These are phyloP conservation scores for Proliferodiscus dingleyae DNA, from an alignment of 2,329 filamentous ascomycete species.

Conservation along the genomic window DNA sequence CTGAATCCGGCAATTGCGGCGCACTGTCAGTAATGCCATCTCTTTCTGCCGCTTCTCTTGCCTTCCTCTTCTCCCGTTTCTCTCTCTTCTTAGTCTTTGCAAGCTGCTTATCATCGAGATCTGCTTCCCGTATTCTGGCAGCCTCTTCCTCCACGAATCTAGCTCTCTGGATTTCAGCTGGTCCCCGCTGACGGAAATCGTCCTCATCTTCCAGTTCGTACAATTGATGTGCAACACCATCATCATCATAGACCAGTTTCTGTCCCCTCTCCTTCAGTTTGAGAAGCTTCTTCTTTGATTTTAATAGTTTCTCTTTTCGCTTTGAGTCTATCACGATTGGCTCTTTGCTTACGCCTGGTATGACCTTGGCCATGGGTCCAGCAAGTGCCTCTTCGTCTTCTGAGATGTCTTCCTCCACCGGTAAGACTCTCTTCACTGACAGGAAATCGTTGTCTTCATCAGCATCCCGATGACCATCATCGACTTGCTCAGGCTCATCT, in stretches of 20 bases:
- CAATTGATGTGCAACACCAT: conserved; percentile 76
- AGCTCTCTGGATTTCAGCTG: conserved; percentile 69
- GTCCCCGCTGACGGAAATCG: conserved; percentile 69
- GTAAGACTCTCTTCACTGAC: conserved; percentile 81
- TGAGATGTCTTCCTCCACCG: conserved; percentile 52
- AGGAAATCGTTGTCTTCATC: conserved; percentile 80
- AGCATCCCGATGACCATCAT: conserved; percentile 44
- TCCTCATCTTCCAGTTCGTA: conserved; percentile 88
- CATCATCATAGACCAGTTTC: conserved; percentile 88
- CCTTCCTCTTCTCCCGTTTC: conserved; percentile 70
- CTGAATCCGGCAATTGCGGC: conserved; percentile 30
- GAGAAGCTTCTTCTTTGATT: conserved; percentile 88
- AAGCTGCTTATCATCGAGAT: conserved; percentile 76
- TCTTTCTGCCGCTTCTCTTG: conserved; percentile 52
- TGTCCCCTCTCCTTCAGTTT: conserved; percentile 84
- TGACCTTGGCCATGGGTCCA: conserved; percentile 48
- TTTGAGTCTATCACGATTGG: conserved; percentile 87
- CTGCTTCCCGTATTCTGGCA: conserved; percentile 65
- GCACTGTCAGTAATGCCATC: conserved; percentile 33
- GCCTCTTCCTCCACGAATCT: conserved; percentile 75
- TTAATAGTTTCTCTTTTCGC: conserved; percentile 89
- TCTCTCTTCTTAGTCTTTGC: conserved; percentile 74
- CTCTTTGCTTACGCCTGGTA: conserved; percentile 63
- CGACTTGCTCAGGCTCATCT: conserved; percentile 42
- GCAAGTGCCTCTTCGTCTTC: conserved; percentile 40